Evolutionary conservation across 75 land plant genomes (phyloP), one percentile per base, ranked within the genome.

Genomic region (Sequoiadendron giganteum): DNA sequence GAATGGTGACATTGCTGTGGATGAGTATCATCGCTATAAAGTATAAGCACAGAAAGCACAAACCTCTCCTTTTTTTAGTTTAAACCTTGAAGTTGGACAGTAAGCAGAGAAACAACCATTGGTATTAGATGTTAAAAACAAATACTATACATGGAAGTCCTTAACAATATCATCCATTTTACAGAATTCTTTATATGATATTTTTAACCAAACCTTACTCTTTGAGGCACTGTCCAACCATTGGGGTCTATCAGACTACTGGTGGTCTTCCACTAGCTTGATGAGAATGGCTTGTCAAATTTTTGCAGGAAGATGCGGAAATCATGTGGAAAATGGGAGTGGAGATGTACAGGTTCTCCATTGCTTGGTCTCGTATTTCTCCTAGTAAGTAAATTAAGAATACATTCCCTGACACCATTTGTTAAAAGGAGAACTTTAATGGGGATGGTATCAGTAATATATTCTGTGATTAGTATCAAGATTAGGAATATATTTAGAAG

Each of bases 11-110:
- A 42, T 83, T 7, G 78, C 79, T 0, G 54, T 49, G 8, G 90
- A 87, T 68, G 83, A 86, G n/a, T 89, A 89, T 58, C 89, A 89
- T 80, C 87, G 80, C 47, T 89, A 89, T 54, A 87, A 89, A 75
- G 90, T 84, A 58, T 58, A 58, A 58, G 18, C 65, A 13, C 16
- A 54, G 14, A 11, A 54, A 54, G 1, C 55, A 18, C 25, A 58
- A 18, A 3, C 65, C 25, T 18, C 3, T 58, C 65, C 25, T 5
- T 58, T 58, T 0, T 58, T 58, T 58, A 58, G 25, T 16, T 55
- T 16, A 55, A 55, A 5, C 19, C 65, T 58, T 18, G 7, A 58
- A 52, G 16, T 21, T 19, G 19, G 25, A 4, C 21, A 19, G 25
- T 58, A 58, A 58, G 25, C 25, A 52, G 15, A 52, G 55, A 52